These are phyloP conservation scores for Microdochium trichocladiopsis DNA, from an alignment of 2,329 filamentous ascomycete genomes.

Conservation along the genomic window DNA sequence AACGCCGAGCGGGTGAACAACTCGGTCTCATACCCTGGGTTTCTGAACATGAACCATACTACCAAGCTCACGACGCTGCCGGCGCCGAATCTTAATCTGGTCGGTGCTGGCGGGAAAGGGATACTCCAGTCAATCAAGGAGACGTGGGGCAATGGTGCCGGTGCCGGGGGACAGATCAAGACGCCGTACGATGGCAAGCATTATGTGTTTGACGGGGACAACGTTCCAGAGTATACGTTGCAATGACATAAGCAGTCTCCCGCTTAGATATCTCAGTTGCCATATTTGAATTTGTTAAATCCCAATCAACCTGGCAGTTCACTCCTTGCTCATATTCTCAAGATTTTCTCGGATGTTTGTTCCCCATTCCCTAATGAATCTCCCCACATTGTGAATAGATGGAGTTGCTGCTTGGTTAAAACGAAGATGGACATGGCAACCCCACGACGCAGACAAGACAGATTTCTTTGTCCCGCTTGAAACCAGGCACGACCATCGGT, in stretches of 20 bases:
- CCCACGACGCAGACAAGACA: too few species aligned
- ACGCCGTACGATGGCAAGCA: constrained; percentile 40
- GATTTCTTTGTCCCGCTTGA: too few species aligned
- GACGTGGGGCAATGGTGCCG: constrained; percentile 19
- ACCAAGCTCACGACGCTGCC: constrained; percentile 23
- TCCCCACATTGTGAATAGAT: too few species aligned
- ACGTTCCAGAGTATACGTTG: constrained; percentile 26
- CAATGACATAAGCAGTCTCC: not conserved
- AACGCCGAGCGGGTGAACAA: constrained; percentile 26
- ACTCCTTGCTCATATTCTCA: too few species aligned
- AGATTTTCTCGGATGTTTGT: too few species aligned
- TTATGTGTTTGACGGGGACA: constrained; percentile 31
- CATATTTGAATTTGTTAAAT: too few species aligned
- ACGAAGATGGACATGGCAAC: too few species aligned
- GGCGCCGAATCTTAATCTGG: constrained; percentile 32
- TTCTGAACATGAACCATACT: constrained; percentile 26
- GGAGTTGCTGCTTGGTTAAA: too few species aligned
- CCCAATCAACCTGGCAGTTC: too few species aligned
- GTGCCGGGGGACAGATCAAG: constrained; percentile 5
- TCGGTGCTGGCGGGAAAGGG: constrained; percentile 32
- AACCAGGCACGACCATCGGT: too few species aligned
- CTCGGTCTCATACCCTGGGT: constrained; percentile 33
- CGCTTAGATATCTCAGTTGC: too few species aligned
- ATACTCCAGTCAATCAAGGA: constrained; percentile 24
- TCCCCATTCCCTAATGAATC: too few species aligned